phyloP scores from a whole-genome alignment of 495 filamentous ascomycete species.

The Monascus purpureus region DNA sequence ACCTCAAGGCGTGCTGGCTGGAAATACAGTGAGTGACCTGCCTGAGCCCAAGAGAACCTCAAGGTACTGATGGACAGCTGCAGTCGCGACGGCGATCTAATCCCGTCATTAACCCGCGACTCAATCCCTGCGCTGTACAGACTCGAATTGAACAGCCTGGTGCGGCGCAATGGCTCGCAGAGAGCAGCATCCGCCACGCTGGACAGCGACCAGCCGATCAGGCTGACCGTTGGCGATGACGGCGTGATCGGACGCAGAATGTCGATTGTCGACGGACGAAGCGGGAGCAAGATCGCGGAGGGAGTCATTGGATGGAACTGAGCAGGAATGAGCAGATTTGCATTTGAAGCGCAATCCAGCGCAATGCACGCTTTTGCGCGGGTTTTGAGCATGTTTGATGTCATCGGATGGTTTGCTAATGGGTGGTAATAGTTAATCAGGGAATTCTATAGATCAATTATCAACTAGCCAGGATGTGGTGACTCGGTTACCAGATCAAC shows the following conservation, averaged over 20 bases:
- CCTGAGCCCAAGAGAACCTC: too few relatives aligned
- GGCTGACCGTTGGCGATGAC: neutral
- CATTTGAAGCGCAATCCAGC: too few relatives aligned
- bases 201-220: neutral
- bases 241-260: neutral
- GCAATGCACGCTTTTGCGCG: too few relatives aligned
- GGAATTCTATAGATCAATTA: too few relatives aligned
- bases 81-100: neutral
- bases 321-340: neutral
- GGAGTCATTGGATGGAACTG: neutral
- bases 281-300: neutral
- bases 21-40: neutral
- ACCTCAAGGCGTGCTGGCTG: neutral
- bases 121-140: neutral
- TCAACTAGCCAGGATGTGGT: too few relatives aligned
- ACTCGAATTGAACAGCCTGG: neutral
- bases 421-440: too few relatives aligned
- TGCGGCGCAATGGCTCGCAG: neutral
- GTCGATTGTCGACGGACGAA: neutral
- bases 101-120: neutral
- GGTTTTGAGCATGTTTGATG: too few relatives aligned
- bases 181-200: neutral
- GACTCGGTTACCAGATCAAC: too few relatives aligned
- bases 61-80: neutral
- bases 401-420: too few relatives aligned